These are phyloP conservation scores for Tuber indicum DNA, from an alignment of 495 filamentous ascomycete genomes.

Conservation along the genomic window DNA sequence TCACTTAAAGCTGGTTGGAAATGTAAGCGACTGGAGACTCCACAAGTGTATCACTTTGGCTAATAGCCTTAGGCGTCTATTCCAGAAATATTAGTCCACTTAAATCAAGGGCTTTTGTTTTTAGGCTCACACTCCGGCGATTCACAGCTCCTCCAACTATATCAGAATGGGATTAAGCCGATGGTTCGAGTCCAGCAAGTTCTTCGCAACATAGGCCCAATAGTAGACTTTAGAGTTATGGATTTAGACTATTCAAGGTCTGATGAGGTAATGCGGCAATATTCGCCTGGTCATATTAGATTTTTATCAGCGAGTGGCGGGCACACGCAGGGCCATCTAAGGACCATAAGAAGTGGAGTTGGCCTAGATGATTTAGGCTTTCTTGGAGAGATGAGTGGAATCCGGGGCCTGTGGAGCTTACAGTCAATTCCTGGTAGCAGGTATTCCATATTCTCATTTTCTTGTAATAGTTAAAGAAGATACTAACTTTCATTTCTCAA, in stretches of 20 bases:
- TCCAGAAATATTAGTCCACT: slow-evolving; percentile 68
- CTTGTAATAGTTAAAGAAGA: slow-evolving; percentile 42
- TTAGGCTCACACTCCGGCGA: slow-evolving; percentile 90
- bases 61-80: slow-evolving; percentile 52
- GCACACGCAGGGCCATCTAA: slow-evolving; percentile 73
- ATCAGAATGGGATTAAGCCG: slow-evolving; percentile 44
- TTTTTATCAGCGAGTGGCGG: slow-evolving; percentile 89
- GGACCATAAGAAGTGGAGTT: slow-evolving; percentile 87
- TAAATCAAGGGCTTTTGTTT: slow-evolving; percentile 68
- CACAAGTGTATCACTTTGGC: background rate
- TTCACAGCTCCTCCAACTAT: slow-evolving; percentile 69
- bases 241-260: slow-evolving; percentile 79
- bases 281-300: slow-evolving; percentile 85
- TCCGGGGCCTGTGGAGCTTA: slow-evolving; percentile 62
- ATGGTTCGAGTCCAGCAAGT: slow-evolving; percentile 65
- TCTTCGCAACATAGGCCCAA: slow-evolving; percentile 77
- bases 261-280: slow-evolving; percentile 51
- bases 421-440: slow-evolving; percentile 23
- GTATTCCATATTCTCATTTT: slow-evolving; percentile 8
- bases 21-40: slow-evolving; percentile 22
- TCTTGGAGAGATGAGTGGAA: slow-evolving; percentile 70
- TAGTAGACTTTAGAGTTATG: slow-evolving; percentile 90
- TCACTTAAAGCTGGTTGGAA: slow-evolving; percentile 61
- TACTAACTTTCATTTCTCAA: slow-evolving; percentile 33
- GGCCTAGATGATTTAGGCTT: slow-evolving; percentile 83